phyloP scores from a whole-genome alignment of 2,329 filamentous ascomycete species.

The Fusarium kyushuense region DNA sequence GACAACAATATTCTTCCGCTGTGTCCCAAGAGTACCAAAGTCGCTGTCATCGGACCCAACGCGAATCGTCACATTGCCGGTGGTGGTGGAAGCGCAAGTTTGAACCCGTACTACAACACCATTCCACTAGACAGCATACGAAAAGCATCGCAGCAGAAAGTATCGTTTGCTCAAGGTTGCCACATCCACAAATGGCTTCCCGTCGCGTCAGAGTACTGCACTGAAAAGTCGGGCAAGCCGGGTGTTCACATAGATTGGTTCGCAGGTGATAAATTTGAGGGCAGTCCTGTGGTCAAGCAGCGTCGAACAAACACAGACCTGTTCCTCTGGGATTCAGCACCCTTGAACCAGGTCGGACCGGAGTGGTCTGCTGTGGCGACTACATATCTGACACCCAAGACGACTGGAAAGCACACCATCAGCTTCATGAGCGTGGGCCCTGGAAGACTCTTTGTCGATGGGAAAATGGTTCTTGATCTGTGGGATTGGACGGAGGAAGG shows the following conservation, averaged over 20 bases:
- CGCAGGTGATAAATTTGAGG: constrained; percentile 71
- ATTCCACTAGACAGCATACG: constrained; percentile 72
- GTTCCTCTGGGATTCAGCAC: constrained; percentile 78
- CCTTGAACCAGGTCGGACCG: constrained; percentile 68
- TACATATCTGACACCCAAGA: constrained; percentile 68
- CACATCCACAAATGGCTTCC: constrained; percentile 49
- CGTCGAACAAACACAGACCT: constrained; percentile 73
- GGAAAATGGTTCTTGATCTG: constrained; percentile 70
- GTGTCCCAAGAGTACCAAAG: constrained; percentile 64
- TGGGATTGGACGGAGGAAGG: constrained; percentile 78
- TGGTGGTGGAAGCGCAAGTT: constrained; percentile 74
- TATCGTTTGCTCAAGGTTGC: constrained; percentile 63
- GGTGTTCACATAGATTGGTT: constrained; percentile 75
- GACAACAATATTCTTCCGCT: constrained; percentile 70
- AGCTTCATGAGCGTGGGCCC: constrained; percentile 77
- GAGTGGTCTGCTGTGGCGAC: constrained; percentile 74
- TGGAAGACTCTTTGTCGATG: constrained; percentile 70
- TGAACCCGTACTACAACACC: constrained; percentile 77
- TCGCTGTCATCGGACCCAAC: constrained; percentile 76
- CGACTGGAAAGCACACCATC: constrained; percentile 72
- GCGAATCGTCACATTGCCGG: constrained; percentile 75
- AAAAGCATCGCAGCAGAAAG: constrained; percentile 64
- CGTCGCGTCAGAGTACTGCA: constrained; percentile 46
- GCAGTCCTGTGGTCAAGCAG: constrained; percentile 67
- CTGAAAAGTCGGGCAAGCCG: constrained; percentile 61